These are phyloP conservation scores for Lasiosphaeria miniovina DNA, from an alignment of 495 filamentous ascomycete genomes.

Conservation along the genomic window DNA sequence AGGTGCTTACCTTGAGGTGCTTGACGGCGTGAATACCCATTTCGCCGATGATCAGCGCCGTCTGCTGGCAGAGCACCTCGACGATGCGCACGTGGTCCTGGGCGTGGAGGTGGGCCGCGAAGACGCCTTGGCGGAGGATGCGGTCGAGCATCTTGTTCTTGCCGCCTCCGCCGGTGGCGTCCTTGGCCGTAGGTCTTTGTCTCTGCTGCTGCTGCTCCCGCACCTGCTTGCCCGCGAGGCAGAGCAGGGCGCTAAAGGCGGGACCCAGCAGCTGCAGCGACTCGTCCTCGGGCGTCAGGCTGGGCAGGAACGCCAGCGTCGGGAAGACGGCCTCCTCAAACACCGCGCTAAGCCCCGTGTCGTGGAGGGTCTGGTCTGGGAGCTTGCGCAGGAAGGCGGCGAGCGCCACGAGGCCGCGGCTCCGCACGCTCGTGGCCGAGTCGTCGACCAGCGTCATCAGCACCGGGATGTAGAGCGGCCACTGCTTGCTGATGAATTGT, in stretches of 20 bases:
- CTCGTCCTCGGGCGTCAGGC: slow-evolving; percentile 70
- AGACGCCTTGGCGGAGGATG: slow-evolving; percentile 54
- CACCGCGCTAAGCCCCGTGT: slow-evolving; percentile 73
- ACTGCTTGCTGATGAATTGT: slow-evolving; percentile 42
- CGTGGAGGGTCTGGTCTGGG: slow-evolving; percentile 53
- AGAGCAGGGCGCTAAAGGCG: slow-evolving; percentile 65
- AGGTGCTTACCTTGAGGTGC: slow-evolving; percentile 59
- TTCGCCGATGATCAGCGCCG: slow-evolving; percentile 49
- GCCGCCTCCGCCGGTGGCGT: slow-evolving; percentile 13
- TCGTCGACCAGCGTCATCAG: slow-evolving; percentile 80
- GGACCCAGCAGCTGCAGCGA: slow-evolving; percentile 61
- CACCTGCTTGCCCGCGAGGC: slow-evolving; percentile 49
- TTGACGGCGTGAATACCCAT: slow-evolving; percentile 70
- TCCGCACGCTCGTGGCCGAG: slow-evolving; percentile 51
- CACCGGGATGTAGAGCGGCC: slow-evolving; percentile 81
- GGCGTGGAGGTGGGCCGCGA: slow-evolving; percentile 53
- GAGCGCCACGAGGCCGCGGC: slow-evolving; percentile 60
- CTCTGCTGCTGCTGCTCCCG: not conserved
- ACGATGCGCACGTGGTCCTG: slow-evolving; percentile 50
- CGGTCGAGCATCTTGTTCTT: slow-evolving; percentile 44
- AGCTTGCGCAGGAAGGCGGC: slow-evolving; percentile 59
- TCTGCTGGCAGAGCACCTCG: slow-evolving; percentile 56
- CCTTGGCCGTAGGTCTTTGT: not conserved
- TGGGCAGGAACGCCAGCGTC: slow-evolving; percentile 69
- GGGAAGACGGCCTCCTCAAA: slow-evolving; percentile 78